A percentile compares a stretch with the other conserved stretches of the same genome.
These are phyloP conservation scores for Ephemerocybe angulata DNA, from an alignment of 768 basidiomycete species.

Conservation along the genomic window DNA sequence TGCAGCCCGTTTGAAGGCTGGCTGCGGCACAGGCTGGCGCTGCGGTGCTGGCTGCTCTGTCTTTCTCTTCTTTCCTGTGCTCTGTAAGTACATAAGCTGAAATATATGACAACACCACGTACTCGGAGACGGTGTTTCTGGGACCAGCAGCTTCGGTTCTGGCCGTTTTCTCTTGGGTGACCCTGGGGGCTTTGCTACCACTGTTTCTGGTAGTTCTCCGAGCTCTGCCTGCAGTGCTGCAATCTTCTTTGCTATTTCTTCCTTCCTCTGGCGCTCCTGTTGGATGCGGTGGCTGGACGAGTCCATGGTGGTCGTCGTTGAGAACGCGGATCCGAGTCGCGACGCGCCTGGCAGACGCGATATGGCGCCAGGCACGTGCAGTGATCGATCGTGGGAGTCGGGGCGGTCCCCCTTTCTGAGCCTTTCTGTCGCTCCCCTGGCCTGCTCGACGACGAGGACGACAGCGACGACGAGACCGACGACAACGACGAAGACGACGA, in stretches of 20 bases:
- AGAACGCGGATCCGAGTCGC: no score
- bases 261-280: background rate
- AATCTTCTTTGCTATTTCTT: background rate
- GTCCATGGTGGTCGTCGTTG: background rate
- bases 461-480: constrained; percentile 14
- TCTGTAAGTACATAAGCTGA: background rate
- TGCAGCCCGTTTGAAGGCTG: background rate
- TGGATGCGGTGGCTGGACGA: background rate
- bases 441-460: constrained; percentile 20
- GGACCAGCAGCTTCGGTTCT: background rate
- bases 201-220: background rate
- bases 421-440: no score
- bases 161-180: background rate
- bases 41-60: background rate
- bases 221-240: background rate
- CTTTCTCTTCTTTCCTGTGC: constrained; percentile 1
- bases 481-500: constrained; percentile 20
- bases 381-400: background rate
- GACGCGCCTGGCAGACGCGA: background rate
- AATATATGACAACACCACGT: background rate
- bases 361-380: background rate
- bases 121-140: background rate
- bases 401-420: background rate
- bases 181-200: background rate
- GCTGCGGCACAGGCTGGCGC: background rate